These are phyloP conservation scores for Penicillium sp. DNA, from an alignment of 2,329 filamentous ascomycete genomes.

Conservation along the genomic window DNA sequence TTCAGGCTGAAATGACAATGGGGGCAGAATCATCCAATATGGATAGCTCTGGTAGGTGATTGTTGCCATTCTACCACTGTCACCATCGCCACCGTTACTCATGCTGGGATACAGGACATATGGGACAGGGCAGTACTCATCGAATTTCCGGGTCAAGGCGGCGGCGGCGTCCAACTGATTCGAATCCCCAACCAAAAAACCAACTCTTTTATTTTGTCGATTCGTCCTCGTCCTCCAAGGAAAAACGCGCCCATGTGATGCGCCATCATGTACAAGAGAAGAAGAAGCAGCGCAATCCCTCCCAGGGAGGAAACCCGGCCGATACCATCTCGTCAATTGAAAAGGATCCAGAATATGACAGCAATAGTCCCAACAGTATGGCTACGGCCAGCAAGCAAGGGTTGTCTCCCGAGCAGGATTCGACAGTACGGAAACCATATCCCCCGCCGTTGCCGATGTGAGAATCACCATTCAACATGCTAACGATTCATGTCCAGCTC, in stretches of 20 bases:
- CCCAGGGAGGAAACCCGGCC: conserved; percentile 10
- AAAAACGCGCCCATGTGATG: conserved; percentile 43
- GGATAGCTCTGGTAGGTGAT: conserved; percentile 10
- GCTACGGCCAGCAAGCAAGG: conserved; percentile 1
- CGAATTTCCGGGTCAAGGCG: conserved; percentile 20
- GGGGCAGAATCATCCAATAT: conserved; percentile 2
- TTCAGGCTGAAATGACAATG: conserved; percentile 3
- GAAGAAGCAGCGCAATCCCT: conserved; percentile 29
- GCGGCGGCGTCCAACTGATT: conserved; percentile 25
- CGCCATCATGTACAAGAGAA: conserved; percentile 43
- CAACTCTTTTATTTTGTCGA: conserved; percentile 41
- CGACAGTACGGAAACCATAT: conserved; percentile 16
- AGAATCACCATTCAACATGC: neutral
- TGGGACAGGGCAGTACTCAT: conserved; percentile 10
- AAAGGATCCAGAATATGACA: conserved; percentile 8
- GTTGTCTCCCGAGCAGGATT: conserved; percentile 5
- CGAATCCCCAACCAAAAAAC: conserved; percentile 22
- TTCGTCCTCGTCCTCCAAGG: conserved; percentile 36
- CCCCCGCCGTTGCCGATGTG: too few relatives aligned
- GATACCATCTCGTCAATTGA: conserved; percentile 7
- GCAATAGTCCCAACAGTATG: conserved; percentile 4
- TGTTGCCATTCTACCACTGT: neutral
- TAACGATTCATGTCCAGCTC: conserved; percentile 9
- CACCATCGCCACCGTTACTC: neutral
- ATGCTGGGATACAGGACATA: conserved; percentile 14